Evolutionary conservation across 164 flowering plant species (phyloP).

Genomic region (Brasenia schreberi): DNA sequence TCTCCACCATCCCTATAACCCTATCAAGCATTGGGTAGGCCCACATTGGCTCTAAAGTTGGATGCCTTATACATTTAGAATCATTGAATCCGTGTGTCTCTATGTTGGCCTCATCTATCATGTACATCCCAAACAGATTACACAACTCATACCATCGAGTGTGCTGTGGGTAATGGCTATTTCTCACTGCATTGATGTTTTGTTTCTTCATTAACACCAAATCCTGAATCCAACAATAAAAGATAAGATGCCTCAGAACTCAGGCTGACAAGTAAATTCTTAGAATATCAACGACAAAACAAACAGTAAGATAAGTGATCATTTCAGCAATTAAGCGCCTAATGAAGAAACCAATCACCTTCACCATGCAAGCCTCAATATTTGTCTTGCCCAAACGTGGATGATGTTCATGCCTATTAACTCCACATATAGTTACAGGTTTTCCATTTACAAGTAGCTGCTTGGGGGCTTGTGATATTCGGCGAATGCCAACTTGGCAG

Average conservation of each 20-base stretch:
- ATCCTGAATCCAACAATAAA: slow-evolving; percentile 36
- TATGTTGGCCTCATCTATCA: slow-evolving; percentile 98
- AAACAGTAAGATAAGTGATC: too few relatives aligned
- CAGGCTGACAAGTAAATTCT: too few relatives aligned
- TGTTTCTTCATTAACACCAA: slow-evolving; percentile 85
- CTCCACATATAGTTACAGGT: slow-evolving; percentile 80
- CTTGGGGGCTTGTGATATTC: slow-evolving; percentile 69
- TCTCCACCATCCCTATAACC: slow-evolving; percentile 93
- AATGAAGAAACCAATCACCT: slow-evolving; percentile 27
- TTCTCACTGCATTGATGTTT: slow-evolving; percentile 94
- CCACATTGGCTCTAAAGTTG: slow-evolving; percentile 74
- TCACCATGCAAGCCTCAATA: slow-evolving; percentile 87
- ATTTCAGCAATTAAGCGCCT: too few relatives aligned
- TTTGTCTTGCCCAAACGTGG: slow-evolving; percentile 93
- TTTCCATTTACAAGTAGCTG: slow-evolving; percentile 84
- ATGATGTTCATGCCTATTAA: slow-evolving; percentile 96
- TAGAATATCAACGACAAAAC: too few relatives aligned
- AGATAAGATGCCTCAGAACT: background rate
- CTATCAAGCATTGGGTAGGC: slow-evolving; percentile 83
- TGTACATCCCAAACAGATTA: slow-evolving; percentile 90
- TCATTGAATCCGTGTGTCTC: slow-evolving; percentile 90
- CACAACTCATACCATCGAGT: slow-evolving; percentile 96
- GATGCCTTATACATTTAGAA: slow-evolving; percentile 53
- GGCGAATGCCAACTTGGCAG: slow-evolving; percentile 75
- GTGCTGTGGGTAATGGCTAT: slow-evolving; percentile 98